Conservation (phyloP, 495 filamentous ascomycete species). For the Terfezia boudieri region DNA sequence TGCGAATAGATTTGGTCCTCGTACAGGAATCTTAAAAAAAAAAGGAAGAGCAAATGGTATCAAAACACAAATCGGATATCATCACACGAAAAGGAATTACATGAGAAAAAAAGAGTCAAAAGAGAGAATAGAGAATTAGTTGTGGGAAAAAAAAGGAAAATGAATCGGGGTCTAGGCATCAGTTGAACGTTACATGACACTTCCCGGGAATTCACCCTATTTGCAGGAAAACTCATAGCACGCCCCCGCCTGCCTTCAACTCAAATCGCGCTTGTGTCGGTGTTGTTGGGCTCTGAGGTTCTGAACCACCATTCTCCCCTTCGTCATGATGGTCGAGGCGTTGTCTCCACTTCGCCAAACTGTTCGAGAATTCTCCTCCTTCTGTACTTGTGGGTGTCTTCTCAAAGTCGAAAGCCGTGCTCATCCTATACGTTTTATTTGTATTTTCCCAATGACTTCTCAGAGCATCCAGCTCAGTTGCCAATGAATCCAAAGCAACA, state of each 20-base stretch:
- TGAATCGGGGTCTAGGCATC: no score
- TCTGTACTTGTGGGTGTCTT: constrained; percentile 22
- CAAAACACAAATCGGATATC: not conserved
- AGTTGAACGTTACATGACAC: no score
- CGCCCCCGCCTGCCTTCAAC: not conserved
- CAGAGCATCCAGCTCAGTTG: constrained; percentile 71
- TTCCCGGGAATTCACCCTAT: no score
- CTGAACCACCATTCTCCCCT: constrained; percentile 1
- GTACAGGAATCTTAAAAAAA: not conserved
- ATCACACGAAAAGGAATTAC: not conserved
- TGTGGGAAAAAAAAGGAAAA: not conserved
- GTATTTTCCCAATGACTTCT: constrained; percentile 86
- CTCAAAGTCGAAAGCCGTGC: constrained; percentile 71
- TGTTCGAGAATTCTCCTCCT: constrained; percentile 14
- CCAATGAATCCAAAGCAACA: constrained; percentile 72
- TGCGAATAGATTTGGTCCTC: not conserved
- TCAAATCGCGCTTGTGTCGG: not conserved
- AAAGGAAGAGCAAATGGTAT: not conserved
- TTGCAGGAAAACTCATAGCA: not conserved
- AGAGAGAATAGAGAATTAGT: not conserved
- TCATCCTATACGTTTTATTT: constrained; percentile 78
- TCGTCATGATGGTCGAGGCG: constrained; percentile 16
- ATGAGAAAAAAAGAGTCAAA: not conserved
- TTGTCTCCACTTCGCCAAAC: constrained; percentile 17
- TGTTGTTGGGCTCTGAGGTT: not conserved